Base-by-base conservation (phyloP, 352 stramenopile species). In the Pseudoperonospora humuli region DNA sequence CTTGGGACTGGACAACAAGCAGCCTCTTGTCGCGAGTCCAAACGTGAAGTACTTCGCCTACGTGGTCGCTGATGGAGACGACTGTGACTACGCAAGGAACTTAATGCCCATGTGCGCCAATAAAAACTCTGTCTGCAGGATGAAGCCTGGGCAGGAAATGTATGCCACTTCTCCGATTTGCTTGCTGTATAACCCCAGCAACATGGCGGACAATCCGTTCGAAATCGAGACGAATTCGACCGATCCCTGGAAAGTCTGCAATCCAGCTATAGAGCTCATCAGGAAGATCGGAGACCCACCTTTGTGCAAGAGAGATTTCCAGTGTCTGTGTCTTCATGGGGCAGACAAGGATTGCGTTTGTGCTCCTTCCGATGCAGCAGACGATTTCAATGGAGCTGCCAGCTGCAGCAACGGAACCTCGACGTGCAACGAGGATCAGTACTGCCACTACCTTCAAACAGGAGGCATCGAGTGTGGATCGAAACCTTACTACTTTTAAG, bases 61-160 rank as follows among this genome's bases (percentile, higher is more conserved):
- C 31, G 56, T 79, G 10, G 58, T 79, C 23, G 26, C 27, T 1
- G 61, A 74, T 45, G 51, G 43, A 31, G 40, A 44, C 3, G 18
- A 34, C 13, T 79, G 67, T 42, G 50, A 52, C 19, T 64, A 45
- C 26, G 41, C 41, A 5, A 52, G 40, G 33, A 41, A 39, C 23
- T 44, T 48, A 5, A 23, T 72, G 8, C 27, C 64, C 26, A 79
- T 79, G 61, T 79, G 67, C 32, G 57, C 61, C 17, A 71, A 52
- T 14, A 60, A 61, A 7, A 39, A 61, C 47, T 71, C 61, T 33
- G 67, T 75, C 18, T 79, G 67, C 52, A 60, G 67, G 40, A 75
- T 79, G 64, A 54, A 68, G 17, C 35, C 55, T 15, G 63, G 52
- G 25, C 44, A 73, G 21, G 64, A 70, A 24, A 67, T 67, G 57